Evolutionary conservation across 768 basidiomycete genomes (phyloP).

Genomic region (Peribolospora kevripleyi): DNA sequence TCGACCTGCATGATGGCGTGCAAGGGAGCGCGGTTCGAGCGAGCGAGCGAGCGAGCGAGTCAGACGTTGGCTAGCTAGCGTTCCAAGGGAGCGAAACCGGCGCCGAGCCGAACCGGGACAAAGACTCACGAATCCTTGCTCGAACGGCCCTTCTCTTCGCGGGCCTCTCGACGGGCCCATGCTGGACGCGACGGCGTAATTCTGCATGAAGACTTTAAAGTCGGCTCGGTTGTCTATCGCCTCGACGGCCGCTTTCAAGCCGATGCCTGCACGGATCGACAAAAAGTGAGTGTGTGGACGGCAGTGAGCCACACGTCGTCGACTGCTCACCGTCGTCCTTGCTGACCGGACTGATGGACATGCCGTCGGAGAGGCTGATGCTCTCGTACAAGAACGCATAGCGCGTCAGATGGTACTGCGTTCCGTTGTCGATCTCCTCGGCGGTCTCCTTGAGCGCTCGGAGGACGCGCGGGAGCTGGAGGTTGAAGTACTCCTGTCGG

Average conservation of each 20-base stretch:
- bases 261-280: slow-evolving; percentile 27
- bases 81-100: neutral
- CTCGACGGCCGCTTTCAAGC: slow-evolving; percentile 67
- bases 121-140: slow-evolving; percentile 81
- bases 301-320: slow-evolving; percentile 30
- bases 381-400: slow-evolving; percentile 89
- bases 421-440: slow-evolving; percentile 92
- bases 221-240: slow-evolving; percentile 82
- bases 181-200: slow-evolving; percentile 76
- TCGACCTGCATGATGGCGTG: too few species aligned
- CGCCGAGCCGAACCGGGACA: neutral
- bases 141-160: slow-evolving; percentile 60
- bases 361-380: slow-evolving; percentile 66
- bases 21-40: neutral
- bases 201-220: slow-evolving; percentile 92
- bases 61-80: neutral
- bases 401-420: slow-evolving; percentile 83
- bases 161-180: slow-evolving; percentile 34
- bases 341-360: slow-evolving; percentile 43
- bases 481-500: slow-evolving; percentile 93
- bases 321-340: slow-evolving; percentile 16
- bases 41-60: neutral
- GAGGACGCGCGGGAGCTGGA: slow-evolving; percentile 77
- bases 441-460: slow-evolving; percentile 82
- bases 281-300: neutral